A percentile compares a stretch with the other conserved stretches of the same genome.
These are phyloP conservation scores for Lophium mytilinum DNA, from an alignment of 495 filamentous ascomycete species.

Conservation along the genomic window DNA sequence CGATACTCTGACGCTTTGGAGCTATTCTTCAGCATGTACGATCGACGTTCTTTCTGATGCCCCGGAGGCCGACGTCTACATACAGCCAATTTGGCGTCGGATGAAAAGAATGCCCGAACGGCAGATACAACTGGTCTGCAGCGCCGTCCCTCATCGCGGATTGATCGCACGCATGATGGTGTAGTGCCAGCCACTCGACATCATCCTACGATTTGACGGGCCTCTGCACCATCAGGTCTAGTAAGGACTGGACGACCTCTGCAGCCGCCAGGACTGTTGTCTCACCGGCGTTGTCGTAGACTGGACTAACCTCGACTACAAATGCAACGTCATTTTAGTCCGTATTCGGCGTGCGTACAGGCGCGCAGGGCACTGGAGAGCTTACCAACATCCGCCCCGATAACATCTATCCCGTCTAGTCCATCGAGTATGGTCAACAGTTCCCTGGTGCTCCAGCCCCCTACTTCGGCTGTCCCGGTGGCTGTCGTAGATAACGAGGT, in stretches of 20 bases:
- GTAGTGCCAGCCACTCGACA: neutral
- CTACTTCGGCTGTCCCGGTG: constrained; percentile 35
- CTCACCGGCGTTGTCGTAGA: constrained; percentile 43
- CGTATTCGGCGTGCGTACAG: no score
- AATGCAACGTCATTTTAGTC: neutral
- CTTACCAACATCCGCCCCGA: constrained; percentile 37
- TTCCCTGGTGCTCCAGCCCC: constrained; percentile 37
- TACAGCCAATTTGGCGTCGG: no score
- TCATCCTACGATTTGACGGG: constrained; percentile 27
- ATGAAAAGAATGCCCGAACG: no score
- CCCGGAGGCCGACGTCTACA: no score
- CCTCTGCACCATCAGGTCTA: constrained; percentile 37
- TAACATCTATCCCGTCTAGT: constrained; percentile 30
- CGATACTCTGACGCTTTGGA: no score
- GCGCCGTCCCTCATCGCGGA: no score
- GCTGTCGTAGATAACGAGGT: constrained; percentile 14
- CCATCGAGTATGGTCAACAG: constrained; percentile 36
- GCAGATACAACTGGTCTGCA: no score
- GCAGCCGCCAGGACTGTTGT: constrained; percentile 43
- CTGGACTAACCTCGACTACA: constrained; percentile 43
- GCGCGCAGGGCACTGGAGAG: neutral
- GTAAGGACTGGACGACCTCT: constrained; percentile 36
- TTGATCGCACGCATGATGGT: no score
- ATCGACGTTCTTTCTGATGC: no score
- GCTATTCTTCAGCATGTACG: no score